Evolutionary conservation across 179 eudicot species (phyloP).

Genomic region (Beta macrorhiza): DNA sequence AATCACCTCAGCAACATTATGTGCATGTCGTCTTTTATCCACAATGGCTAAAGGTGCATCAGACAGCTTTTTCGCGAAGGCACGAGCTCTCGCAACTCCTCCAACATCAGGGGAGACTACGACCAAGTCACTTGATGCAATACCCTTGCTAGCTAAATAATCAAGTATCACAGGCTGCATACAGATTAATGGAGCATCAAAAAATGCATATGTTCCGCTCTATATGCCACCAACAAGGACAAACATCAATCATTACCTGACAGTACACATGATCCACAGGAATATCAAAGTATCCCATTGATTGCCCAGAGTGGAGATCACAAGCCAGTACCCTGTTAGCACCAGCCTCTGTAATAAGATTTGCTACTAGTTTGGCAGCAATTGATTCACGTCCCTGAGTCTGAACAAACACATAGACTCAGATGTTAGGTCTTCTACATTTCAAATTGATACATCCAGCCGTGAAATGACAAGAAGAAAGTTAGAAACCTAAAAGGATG

Average conservation of each 20-base stretch:
- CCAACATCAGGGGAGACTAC: constrained; percentile 99
- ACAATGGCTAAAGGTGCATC: constrained; percentile 97
- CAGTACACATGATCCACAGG: constrained; percentile 91
- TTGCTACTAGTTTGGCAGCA: constrained; percentile 84
- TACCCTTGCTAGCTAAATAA: constrained; percentile 88
- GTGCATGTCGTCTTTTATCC: constrained; percentile 88
- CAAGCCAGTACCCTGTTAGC: constrained; percentile 90
- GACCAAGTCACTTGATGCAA: constrained; percentile 70
- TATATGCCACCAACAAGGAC: constrained; percentile 10
- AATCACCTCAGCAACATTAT: constrained; percentile 84
- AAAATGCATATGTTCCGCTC: not conserved
- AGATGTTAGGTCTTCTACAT: not conserved
- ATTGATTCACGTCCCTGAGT: constrained; percentile 95
- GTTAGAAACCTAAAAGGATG: not conserved
- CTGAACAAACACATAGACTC: constrained; percentile 34
- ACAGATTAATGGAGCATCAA: constrained; percentile 11
- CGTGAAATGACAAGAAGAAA: not conserved
- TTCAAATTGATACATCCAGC: not conserved
- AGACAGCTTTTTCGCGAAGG: constrained; percentile 88
- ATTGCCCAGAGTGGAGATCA: constrained; percentile 93
- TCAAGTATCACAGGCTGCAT: constrained; percentile 88
- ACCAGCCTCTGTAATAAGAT: constrained; percentile 86
- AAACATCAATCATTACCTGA: constrained; percentile 49
- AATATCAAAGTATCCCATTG: constrained; percentile 95
- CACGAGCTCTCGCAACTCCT: constrained; percentile 95